These are phyloP conservation scores for Scutellaria barbata DNA, from an alignment of 257 asterid genomes.

Conservation along the genomic window DNA sequence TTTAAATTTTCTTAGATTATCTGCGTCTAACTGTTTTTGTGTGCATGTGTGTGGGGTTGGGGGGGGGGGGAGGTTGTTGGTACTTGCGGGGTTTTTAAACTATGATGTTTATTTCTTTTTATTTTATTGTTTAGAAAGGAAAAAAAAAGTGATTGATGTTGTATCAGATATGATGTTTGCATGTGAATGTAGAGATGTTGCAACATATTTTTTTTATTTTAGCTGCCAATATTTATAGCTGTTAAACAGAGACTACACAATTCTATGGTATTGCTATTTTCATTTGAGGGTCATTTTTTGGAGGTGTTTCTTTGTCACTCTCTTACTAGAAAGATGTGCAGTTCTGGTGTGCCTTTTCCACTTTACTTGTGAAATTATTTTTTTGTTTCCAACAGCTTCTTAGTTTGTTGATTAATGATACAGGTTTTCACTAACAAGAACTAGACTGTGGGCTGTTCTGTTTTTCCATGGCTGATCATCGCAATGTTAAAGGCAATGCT, in stretches of 20 bases:
- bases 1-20: background rate
- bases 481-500: conserved; percentile 39
- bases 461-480: conserved; percentile 51
- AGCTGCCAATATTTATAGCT: background rate
- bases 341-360: too few species aligned
- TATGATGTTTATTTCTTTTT: background rate
- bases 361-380: background rate
- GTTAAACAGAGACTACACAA: background rate
- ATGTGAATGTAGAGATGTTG: background rate
- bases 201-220: background rate
- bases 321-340: too few species aligned
- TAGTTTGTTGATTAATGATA: conserved; percentile 1
- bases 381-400: conserved; percentile 16
- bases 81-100: background rate
- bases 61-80: too few species aligned
- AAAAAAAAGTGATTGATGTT: background rate
- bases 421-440: conserved; percentile 9
- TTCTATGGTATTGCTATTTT: background rate
- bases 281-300: background rate
- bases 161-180: background rate
- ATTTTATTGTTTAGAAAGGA: background rate
- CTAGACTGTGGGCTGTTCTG: background rate
- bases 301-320: too few species aligned
- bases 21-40: background rate
- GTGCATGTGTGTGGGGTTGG: background rate